phyloP scores from a whole-genome alignment of 192 early-diverging fungal species.

The Borealophlyctis nickersoniae region DNA sequence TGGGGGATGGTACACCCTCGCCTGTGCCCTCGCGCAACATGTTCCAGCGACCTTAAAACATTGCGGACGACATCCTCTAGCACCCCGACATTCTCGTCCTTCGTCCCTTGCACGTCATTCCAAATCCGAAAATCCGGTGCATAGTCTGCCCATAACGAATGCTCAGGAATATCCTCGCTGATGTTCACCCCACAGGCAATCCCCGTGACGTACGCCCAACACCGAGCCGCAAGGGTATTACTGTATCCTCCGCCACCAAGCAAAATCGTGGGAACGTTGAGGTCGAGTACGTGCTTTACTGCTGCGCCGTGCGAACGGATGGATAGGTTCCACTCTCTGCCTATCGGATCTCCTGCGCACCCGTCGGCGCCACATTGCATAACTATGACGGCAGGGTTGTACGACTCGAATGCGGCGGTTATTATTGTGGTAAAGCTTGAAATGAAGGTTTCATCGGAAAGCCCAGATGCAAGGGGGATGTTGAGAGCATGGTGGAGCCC shows the following conservation, averaged over 20 bases:
- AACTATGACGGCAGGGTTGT: constrained; percentile 80
- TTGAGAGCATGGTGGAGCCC: constrained; percentile 27
- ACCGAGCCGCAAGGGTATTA: constrained; percentile 80
- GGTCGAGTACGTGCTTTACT: constrained; percentile 6
- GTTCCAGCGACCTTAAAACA: too few relatives aligned
- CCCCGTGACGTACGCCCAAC: constrained; percentile 55
- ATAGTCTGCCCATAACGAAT: constrained; percentile 29
- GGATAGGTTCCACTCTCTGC: constrained; percentile 29
- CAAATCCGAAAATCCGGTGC: constrained; percentile 12
- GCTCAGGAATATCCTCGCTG: constrained; percentile 35
- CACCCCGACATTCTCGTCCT: too few relatives aligned
- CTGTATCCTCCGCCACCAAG: constrained; percentile 95
- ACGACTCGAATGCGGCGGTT: constrained; percentile 56
- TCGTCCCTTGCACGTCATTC: not conserved
- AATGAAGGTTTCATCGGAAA: constrained; percentile 69
- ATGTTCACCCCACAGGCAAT: constrained; percentile 10
- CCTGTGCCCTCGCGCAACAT: too few relatives aligned
- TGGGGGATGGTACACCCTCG: too few relatives aligned
- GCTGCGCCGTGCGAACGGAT: constrained; percentile 8
- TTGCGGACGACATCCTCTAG: too few relatives aligned
- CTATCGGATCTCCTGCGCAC: constrained; percentile 74
- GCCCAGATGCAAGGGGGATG: constrained; percentile 19
- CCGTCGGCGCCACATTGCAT: constrained; percentile 94
- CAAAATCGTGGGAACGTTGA: constrained; percentile 28
- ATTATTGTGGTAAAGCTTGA: constrained; percentile 61